Percentiles rank a stretch among this genome's conserved stretches.
Evolutionary conservation across 352 stramenopile species (phyloP).

Genomic region (Globisporangium orthogonon): DNA sequence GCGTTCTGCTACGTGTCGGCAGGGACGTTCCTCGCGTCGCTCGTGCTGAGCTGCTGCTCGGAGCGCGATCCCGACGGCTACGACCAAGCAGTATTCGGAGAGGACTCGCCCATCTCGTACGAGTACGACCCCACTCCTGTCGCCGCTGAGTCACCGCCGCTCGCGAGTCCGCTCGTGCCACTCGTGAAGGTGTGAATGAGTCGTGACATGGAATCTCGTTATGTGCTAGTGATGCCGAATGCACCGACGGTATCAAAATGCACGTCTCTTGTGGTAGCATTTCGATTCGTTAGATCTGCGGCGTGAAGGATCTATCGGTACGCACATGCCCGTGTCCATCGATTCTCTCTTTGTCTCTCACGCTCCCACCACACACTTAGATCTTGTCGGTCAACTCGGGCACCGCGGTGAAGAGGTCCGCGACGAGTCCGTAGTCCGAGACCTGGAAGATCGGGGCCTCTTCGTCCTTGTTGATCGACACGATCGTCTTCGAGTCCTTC

Average conservation of each 20-base stretch:
- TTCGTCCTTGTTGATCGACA: slow-evolving; percentile 99
- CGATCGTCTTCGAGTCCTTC: slow-evolving; percentile 99
- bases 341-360: neutral
- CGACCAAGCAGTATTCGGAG: slow-evolving; percentile 9
- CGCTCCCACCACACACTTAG: slow-evolving; percentile 31
- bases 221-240: neutral
- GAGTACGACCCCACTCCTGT: slow-evolving; percentile 12
- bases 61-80: slow-evolving; percentile 7
- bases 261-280: neutral
- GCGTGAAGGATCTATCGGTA: neutral
- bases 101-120: slow-evolving; percentile 12
- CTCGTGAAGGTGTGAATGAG: slow-evolving; percentile 6
- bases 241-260: neutral
- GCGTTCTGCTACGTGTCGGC: slow-evolving; percentile 9
- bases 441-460: slow-evolving; percentile 99
- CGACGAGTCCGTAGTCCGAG: slow-evolving; percentile 98
- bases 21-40: slow-evolving; percentile 5
- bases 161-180: neutral
- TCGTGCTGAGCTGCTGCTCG: slow-evolving; percentile 8
- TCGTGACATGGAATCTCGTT: no score
- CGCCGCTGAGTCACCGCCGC: slow-evolving; percentile 1
- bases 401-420: slow-evolving; percentile 96
- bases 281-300: neutral
- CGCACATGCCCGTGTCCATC: neutral
- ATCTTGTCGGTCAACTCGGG: slow-evolving; percentile 98